phyloP scores from a whole-genome alignment of 495 filamentous ascomycete genomes.

The Articulospora tetracladia region DNA sequence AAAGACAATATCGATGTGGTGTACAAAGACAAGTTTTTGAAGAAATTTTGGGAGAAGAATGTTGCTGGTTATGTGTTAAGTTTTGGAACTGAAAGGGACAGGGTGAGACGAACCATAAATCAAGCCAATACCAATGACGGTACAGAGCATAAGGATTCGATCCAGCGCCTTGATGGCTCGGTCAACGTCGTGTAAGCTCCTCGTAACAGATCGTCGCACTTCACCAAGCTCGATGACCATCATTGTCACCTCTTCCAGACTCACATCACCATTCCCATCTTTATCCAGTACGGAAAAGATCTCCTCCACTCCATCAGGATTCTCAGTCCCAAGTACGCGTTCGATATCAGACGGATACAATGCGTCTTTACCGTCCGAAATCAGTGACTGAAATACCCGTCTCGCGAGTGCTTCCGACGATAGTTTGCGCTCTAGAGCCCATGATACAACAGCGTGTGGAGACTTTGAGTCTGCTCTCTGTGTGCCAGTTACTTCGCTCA shows the following conservation, averaged over 20 bases:
- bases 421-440: slow-evolving; percentile 59
- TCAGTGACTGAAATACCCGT: slow-evolving; percentile 77
- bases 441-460: slow-evolving; percentile 61
- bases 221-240: slow-evolving; percentile 59
- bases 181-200: slow-evolving; percentile 74
- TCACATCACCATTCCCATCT: slow-evolving; percentile 71
- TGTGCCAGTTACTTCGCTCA: slow-evolving; percentile 62
- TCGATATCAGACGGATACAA: slow-evolving; percentile 61
- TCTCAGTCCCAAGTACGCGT: slow-evolving; percentile 63
- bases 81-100: slow-evolving; percentile 35
- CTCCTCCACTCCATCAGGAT: slow-evolving; percentile 56
- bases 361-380: slow-evolving; percentile 62
- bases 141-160: slow-evolving; percentile 49
- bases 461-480: slow-evolving; percentile 66
- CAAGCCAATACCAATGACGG: neutral
- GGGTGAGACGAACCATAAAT: slow-evolving; percentile 19
- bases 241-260: slow-evolving; percentile 71
- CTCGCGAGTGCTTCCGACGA: slow-evolving; percentile 66
- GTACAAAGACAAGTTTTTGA: slow-evolving; percentile 33
- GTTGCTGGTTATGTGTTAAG: slow-evolving; percentile 31
- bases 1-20: slow-evolving; percentile 42
- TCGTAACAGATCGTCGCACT: slow-evolving; percentile 60
- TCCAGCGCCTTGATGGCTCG: slow-evolving; percentile 75
- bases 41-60: slow-evolving; percentile 36
- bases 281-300: slow-evolving; percentile 59